phyloP scores from a whole-genome alignment of 2,329 filamentous ascomycete species.

The Aspergillus tanneri region DNA sequence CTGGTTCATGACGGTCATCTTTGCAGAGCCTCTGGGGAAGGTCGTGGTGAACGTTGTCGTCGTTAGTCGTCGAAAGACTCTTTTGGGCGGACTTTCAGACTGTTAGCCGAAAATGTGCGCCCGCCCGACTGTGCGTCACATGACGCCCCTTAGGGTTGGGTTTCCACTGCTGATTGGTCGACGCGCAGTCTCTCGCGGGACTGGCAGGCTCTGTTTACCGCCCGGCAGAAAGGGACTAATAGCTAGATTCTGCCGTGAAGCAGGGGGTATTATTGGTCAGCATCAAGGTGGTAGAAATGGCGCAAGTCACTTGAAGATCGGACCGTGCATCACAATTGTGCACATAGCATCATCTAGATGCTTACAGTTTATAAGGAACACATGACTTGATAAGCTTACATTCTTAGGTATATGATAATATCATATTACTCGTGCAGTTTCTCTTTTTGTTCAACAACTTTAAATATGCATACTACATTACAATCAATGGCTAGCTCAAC shows the following conservation, averaged over 20 bases:
- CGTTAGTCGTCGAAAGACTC: too few species aligned
- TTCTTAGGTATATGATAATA: not conserved
- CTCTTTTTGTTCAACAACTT: not conserved
- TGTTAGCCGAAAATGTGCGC: too few species aligned
- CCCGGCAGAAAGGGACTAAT: not conserved
- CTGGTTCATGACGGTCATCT: constrained; percentile 34
- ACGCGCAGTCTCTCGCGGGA: not conserved
- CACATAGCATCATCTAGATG: not conserved
- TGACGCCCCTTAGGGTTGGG: constrained; percentile 28
- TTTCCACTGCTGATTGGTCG: constrained; percentile 17
- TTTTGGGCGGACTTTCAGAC: too few species aligned
- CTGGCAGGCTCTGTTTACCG: not conserved
- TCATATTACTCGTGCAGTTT: not conserved
- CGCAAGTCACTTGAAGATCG: not conserved
- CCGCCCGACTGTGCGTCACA: constrained; percentile 30
- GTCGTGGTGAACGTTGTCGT: constrained; percentile 21
- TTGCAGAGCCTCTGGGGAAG: constrained; percentile 25
- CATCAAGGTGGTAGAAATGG: not conserved
- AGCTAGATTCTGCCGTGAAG: not conserved
- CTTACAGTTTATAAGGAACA: not conserved
- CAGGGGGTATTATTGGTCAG: not conserved
- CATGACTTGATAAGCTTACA: not conserved
- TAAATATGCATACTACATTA: not conserved
- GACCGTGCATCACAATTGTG: not conserved
- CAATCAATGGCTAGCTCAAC: not conserved